Base-by-base conservation (phyloP, 2,329 filamentous ascomycete genomes). In the Conoideocrella luteorostrata region DNA sequence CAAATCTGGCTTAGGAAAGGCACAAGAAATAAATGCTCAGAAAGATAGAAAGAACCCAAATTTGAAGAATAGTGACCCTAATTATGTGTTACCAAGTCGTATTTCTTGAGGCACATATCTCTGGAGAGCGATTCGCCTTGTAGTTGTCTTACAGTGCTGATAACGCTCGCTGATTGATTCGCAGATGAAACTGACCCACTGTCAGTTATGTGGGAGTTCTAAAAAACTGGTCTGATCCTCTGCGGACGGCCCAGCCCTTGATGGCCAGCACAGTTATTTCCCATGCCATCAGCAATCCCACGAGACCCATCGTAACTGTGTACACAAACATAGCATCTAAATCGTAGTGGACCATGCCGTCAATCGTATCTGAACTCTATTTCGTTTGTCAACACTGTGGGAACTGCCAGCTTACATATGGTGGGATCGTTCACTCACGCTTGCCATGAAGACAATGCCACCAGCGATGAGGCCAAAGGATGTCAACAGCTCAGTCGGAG, bases 311-410 rank as follows among this genome's bases (percentile, higher is more conserved):
- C 9, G 82, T 86, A 26, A 95, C 77, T 0, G 88, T 95, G 65
- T 95, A 95, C 48, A 88, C 79, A 64, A 95, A 93, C 89, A 95
- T 96, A 50, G 87, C 87, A 57, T 95, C 86, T 13, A 95, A 69
- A 4, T 82, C 66, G 58, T 90, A 84, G 45, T 77, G 74, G 47
- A 90, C 82, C 70, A 95, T 87, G n/a, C 81, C 79, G 9, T 72
- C 62, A 21, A 96, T 77, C 0, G 85, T 85, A 57, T 94, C 88
- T 44, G 78, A 77, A 49, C 86, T 85, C 80, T 86, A 26, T 20
- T 11, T 12, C 12, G 9, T 7, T 30, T 32, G 15, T 38, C n/a
- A 38, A n/a, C 24, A 23, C 5, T 22, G 20, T n/a, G 9, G 15
- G 17, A n/a, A n/a, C 18, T 10, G 12, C 15, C 13, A 17, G 11